Evolutionary conservation across 140 eudicot species (phyloP).

Genomic region (Anethum foeniculum): DNA sequence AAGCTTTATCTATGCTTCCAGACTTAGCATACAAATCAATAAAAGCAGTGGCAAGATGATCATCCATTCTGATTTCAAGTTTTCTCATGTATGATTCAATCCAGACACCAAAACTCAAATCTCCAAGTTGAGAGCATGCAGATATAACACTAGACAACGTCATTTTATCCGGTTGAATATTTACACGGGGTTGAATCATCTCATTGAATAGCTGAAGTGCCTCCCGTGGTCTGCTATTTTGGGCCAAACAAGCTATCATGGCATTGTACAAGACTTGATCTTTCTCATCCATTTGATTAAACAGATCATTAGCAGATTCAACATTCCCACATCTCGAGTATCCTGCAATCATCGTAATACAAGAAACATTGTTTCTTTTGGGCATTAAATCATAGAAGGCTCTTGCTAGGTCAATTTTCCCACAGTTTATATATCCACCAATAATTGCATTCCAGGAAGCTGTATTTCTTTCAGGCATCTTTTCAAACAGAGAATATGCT

Average conservation of each 20-base stretch:
- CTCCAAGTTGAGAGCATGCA: slow-evolving; percentile 71
- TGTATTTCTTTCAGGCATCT: slow-evolving; percentile 58
- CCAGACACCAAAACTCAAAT: slow-evolving; percentile 45
- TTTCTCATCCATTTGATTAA: slow-evolving; percentile 26
- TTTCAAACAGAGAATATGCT: slow-evolving; percentile 44
- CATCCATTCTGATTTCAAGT: slow-evolving; percentile 54
- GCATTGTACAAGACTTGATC: slow-evolving; percentile 55
- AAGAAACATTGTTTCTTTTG: slow-evolving; percentile 51
- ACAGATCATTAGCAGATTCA: slow-evolving; percentile 43
- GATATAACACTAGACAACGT: slow-evolving; percentile 66
- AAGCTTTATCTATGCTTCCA: slow-evolving; percentile 65
- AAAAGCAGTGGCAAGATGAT: slow-evolving; percentile 67
- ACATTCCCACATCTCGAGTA: slow-evolving; percentile 63
- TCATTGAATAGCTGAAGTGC: slow-evolving; percentile 56
- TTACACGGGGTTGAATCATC: slow-evolving; percentile 42
- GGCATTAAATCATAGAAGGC: slow-evolving; percentile 64
- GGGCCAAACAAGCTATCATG: slow-evolving; percentile 72
- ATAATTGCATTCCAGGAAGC: slow-evolving; percentile 79
- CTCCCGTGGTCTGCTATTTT: slow-evolving; percentile 59
- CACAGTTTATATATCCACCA: slow-evolving; percentile 56
- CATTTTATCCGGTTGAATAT: slow-evolving; percentile 69
- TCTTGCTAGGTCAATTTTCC: slow-evolving; percentile 47
- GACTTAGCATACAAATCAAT: slow-evolving; percentile 73
- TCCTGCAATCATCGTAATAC: slow-evolving; percentile 57
- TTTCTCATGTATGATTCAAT: slow-evolving; percentile 42